Conservation (phyloP, 192 early-diverging fungal genomes). For the Linnemannia elongata region DNA sequence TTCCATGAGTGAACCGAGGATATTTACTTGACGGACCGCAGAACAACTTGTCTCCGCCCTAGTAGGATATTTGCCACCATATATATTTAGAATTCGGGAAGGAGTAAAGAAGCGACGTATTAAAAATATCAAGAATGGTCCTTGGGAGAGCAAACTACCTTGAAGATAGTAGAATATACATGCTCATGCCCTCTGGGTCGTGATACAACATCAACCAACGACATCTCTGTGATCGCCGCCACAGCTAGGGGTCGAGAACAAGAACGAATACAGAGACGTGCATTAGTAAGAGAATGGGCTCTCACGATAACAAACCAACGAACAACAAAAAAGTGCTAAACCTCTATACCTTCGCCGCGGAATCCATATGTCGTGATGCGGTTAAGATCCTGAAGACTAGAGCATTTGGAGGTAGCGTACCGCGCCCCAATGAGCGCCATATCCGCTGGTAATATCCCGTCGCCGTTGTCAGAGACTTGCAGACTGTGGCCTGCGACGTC, state of each 20-base stretch:
- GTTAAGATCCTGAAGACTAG: constrained; percentile 56
- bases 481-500: constrained; percentile 61
- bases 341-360: constrained; percentile 73
- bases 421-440: constrained; percentile 65
- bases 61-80: neutral
- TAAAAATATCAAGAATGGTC: too few relatives aligned
- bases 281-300: neutral
- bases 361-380: constrained; percentile 70
- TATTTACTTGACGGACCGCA: constrained; percentile 56
- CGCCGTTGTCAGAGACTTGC: constrained; percentile 74
- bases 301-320: neutral
- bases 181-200: constrained; percentile 22
- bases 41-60: constrained; percentile 66
- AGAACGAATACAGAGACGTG: neutral
- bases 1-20: constrained; percentile 62
- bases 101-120: too few relatives aligned
- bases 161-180: constrained; percentile 29
- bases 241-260: neutral
- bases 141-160: neutral
- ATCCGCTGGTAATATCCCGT: constrained; percentile 64
- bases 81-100: neutral
- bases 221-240: constrained; percentile 43
- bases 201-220: constrained; percentile 43
- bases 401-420: constrained; percentile 72
- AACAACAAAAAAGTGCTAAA: neutral